phyloP scores from a whole-genome alignment of 768 basidiomycete species.

The Mycena indigotica region DNA sequence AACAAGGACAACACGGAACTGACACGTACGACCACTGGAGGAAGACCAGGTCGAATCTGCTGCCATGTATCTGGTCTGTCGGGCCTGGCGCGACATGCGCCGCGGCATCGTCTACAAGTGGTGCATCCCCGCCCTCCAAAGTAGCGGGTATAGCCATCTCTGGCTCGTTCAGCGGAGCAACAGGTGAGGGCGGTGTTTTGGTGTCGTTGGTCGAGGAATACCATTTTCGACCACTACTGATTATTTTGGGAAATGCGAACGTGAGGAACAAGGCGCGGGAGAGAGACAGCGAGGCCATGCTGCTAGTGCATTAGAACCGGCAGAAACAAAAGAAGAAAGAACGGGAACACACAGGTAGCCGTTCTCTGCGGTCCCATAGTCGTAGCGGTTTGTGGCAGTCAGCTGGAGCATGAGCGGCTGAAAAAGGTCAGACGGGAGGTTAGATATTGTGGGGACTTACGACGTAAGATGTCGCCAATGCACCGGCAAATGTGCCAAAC shows the following conservation, averaged over 20 bases:
- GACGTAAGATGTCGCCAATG: conserved; percentile 15
- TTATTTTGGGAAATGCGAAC: conserved; percentile 17
- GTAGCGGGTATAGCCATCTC: neutral
- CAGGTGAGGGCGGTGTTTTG: neutral
- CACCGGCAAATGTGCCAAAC: conserved; percentile 11
- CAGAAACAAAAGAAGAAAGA: neutral
- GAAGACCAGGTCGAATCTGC: conserved; percentile 10
- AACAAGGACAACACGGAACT: neutral
- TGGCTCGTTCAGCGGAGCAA: neutral
- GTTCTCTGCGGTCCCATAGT: conserved; percentile 15
- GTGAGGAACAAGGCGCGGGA: conserved; percentile 22
- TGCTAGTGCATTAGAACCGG: neutral
- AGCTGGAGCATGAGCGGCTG: conserved; percentile 22
- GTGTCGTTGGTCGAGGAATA: too few species aligned
- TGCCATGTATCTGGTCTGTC: conserved; percentile 1
- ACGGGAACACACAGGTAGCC: conserved; percentile 12
- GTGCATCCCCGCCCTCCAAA: neutral
- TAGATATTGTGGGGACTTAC: neutral
- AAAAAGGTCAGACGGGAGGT: neutral
- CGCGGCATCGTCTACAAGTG: neutral
- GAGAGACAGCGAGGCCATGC: conserved; percentile 18
- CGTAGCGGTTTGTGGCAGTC: conserved; percentile 21
- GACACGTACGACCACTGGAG: conserved; percentile 13
- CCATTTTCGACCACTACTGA: conserved; percentile 5
- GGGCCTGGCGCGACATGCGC: neutral